Base-by-base conservation (phyloP, 108 stramenopile species). In the Discostella pseudostelligera region DNA sequence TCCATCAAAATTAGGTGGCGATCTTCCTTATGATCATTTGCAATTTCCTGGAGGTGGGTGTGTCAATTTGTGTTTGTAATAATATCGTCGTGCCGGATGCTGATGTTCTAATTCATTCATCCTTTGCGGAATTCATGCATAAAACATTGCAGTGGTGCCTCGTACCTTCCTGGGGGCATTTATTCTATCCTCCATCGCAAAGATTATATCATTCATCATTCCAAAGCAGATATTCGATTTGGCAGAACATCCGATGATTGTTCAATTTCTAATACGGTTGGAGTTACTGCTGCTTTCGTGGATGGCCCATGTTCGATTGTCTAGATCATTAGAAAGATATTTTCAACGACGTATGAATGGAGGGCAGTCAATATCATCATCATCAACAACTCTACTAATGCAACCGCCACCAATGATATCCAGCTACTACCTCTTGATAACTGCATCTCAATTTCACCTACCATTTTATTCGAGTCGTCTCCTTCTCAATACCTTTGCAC, bases 401-500 rank as follows among this genome's bases (percentile, higher is more conserved):
- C 25, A 32, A 59, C 8, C 46, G n/a, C 42, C 37, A 69, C 26
- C 42, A 40, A 51, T 29, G 44, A 51, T 74, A 28, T 48, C 60
- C 46, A 32, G 83, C 20, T 93, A 82, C 48, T 69, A 94, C 56
- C 69, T 89, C 21, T 59, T 92, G 17, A 65, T 95, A 14, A 87
- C 86, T 13, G 87, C 85, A 28, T 71, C 72, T 57, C 96, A 97
- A 81, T 97, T 97, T 58, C 99, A 99, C 75, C 85, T 97, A 8
- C 89, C 89, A 14, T 99, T 97, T 69, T 99, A 99, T 74, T 74
- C 93, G 8, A 88, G 89, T 59, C 87, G 99, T 4, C 84, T 96
- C 73, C 83, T 99, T 25, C 97, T 97, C 57, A 99, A 99, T 72
- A 88, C 90, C 21, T 97, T 97, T 79, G 97, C 99, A 26, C 69